Percentiles rank a stretch among this genome's conserved stretches.
phyloP scores from a whole-genome alignment of 148 eudicot species.

The Camellia granthamiana region DNA sequence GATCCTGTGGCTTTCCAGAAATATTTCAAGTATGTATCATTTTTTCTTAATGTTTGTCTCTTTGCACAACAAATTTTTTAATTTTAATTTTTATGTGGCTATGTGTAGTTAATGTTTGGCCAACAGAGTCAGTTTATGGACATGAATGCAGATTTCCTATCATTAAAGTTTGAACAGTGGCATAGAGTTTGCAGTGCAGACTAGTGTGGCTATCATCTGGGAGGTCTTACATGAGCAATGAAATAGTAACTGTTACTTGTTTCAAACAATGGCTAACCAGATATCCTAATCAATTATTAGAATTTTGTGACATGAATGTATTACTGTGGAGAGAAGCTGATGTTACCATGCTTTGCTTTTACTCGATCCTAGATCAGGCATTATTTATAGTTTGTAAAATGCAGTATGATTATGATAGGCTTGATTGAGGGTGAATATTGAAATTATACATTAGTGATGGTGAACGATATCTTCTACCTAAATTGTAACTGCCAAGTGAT shows the following conservation, averaged over 20 bases:
- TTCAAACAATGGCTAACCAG: background rate
- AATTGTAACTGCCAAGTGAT: conserved; percentile 5
- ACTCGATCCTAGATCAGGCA: background rate
- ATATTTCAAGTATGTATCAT: conserved; percentile 61
- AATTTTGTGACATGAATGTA: background rate
- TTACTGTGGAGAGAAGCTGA: background rate
- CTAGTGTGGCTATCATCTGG: background rate
- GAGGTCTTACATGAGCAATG: background rate
- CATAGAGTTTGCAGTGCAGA: background rate
- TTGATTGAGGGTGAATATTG: background rate
- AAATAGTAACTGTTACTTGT: background rate
- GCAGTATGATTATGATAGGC: background rate
- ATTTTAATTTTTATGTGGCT: background rate
- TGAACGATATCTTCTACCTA: background rate
- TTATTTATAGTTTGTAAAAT: background rate
- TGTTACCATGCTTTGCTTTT: background rate
- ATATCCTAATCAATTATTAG: background rate
- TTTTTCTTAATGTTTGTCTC: background rate
- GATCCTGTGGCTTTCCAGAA: conserved; percentile 70
- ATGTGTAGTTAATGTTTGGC: background rate
- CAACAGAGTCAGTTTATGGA: background rate
- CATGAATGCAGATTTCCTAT: background rate
- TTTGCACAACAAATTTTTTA: background rate
- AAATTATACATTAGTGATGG: background rate
- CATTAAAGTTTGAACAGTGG: background rate